Conservation (phyloP, 106 monocot species). For the Dendrobium huoshanense region DNA sequence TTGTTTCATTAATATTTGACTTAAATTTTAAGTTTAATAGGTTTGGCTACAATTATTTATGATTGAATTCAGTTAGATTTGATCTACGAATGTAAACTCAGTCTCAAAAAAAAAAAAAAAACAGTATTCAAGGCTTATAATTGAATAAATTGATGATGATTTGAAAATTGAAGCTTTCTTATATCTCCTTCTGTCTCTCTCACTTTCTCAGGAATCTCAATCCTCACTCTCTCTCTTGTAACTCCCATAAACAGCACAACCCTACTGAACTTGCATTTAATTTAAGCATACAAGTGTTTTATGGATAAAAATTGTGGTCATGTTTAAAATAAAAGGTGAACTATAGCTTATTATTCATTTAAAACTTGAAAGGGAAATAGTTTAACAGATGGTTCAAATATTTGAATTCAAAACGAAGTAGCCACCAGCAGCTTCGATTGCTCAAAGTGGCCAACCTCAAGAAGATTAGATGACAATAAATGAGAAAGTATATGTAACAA, state of each 20-base stretch:
- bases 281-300: neutral
- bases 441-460: neutral
- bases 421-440: neutral
- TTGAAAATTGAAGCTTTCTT: neutral
- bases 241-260: neutral
- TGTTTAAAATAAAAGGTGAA: neutral
- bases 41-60: too few relatives aligned
- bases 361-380: neutral
- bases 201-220: too few relatives aligned
- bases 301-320: neutral
- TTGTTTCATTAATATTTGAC: too few relatives aligned
- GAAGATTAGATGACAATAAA: neutral
- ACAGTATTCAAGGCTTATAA: too few relatives aligned
- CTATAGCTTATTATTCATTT: neutral
- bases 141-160: neutral
- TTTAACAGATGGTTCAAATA: neutral
- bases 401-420: slow-evolving; percentile 4
- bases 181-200: too few relatives aligned
- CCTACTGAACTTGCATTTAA: neutral
- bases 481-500: neutral
- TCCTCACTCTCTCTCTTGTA: neutral
- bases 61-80: too few relatives aligned
- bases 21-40: too few relatives aligned
- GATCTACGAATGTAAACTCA: too few relatives aligned
- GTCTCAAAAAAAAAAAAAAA: too few relatives aligned